Percentiles rank a stretch among this genome's conserved stretches.
These are phyloP conservation scores for Lepiota brunneoincarnata DNA, from an alignment of 768 basidiomycete species.

Conservation along the genomic window DNA sequence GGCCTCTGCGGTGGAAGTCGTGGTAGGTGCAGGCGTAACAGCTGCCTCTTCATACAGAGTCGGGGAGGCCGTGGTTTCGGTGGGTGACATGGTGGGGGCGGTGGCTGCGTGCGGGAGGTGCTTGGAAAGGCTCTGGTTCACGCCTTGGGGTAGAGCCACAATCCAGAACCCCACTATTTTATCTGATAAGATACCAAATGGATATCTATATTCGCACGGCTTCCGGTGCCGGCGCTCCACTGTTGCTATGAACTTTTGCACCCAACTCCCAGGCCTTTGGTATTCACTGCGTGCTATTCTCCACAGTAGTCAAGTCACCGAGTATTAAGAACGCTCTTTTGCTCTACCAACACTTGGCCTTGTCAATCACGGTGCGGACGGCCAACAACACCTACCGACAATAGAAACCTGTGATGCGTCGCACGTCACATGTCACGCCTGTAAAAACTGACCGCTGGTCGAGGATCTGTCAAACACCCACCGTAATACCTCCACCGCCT, in stretches of 20 bases:
- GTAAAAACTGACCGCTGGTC: background rate
- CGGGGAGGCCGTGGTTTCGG: background rate
- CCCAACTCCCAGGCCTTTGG: background rate
- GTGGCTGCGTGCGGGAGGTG: background rate
- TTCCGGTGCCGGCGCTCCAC: conserved; percentile 6
- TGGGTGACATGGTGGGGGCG: background rate
- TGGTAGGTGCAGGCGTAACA: conserved; percentile 15
- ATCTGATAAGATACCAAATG: conserved; percentile 26
- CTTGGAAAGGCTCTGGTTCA: background rate
- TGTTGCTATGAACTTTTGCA: background rate
- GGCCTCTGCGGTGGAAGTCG: conserved; percentile 9
- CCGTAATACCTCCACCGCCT: background rate
- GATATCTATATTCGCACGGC: conserved; percentile 14
- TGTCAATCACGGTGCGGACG: no score
- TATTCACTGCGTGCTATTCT: no score
- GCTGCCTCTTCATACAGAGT: conserved; percentile 1
- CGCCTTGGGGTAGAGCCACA: background rate
- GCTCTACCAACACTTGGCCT: no score
- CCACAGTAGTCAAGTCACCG: no score
- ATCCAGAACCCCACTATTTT: background rate
- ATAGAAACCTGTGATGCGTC: no score
- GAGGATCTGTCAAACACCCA: conserved; percentile 8
- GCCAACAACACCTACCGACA: no score
- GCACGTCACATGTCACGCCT: no score
- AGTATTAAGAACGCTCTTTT: no score